These are phyloP conservation scores for Gypsophila paniculata DNA, from an alignment of 179 eudicot species.

Conservation along the genomic window DNA sequence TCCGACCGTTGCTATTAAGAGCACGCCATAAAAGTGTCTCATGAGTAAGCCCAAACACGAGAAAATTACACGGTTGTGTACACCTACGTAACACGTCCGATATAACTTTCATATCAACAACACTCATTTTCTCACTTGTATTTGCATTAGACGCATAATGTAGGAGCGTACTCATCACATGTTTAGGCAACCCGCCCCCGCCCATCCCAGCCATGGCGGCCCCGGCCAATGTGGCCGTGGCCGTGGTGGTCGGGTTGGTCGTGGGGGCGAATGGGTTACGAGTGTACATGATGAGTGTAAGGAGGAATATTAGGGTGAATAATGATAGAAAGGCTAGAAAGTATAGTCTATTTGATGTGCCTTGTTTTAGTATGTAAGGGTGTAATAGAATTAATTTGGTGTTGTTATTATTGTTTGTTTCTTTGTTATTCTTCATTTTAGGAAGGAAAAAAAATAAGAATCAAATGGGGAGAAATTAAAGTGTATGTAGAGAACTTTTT, in stretches of 20 bases:
- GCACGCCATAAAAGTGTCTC: conserved; percentile 83
- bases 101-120: conserved; percentile 55
- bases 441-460: no score
- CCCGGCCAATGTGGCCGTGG: conserved; percentile 3
- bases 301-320: conserved; percentile 64
- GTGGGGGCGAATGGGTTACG: conserved; percentile 40
- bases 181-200: conserved; percentile 34
- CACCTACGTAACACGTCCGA: conserved; percentile 62
- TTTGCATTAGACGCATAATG: conserved; percentile 76
- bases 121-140: conserved; percentile 64
- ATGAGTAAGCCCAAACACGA: conserved; percentile 74
- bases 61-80: conserved; percentile 54
- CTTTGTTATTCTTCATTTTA: conserved; percentile 52
- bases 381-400: conserved; percentile 80
- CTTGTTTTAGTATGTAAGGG: conserved; percentile 87
- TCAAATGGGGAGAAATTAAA: not conserved
- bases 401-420: conserved; percentile 39
- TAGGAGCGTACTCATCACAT: conserved; percentile 64
- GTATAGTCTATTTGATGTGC: conserved; percentile 67
- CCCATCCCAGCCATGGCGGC: conserved; percentile 12
- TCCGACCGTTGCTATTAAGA: conserved; percentile 68
- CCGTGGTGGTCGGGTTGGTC: conserved; percentile 18
- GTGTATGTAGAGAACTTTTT: not conserved
- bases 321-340: conserved; percentile 60
- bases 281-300: conserved; percentile 59